Percentiles rank a stretch among this genome's conserved stretches.
phyloP scores from a whole-genome alignment of 2,329 filamentous ascomycete genomes.

The Talaromyces verruculosus region DNA sequence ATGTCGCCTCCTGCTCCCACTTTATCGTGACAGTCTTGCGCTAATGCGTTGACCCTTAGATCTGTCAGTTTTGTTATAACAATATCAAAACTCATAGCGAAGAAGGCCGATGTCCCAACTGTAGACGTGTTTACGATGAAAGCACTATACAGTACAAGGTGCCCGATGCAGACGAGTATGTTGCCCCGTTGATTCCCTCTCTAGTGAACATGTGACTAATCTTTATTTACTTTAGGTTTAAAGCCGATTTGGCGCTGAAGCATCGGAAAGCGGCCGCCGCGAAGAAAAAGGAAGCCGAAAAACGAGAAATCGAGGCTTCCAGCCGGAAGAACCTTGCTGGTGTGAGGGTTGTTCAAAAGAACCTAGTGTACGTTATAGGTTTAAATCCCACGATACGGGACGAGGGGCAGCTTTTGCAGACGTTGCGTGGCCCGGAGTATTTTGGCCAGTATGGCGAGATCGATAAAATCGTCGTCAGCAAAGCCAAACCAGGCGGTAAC shows the following conservation, averaged over 20 bases:
- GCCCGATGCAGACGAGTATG: conserved; percentile 90
- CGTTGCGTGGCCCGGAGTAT: conserved; percentile 84
- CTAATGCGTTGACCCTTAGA: conserved; percentile 55
- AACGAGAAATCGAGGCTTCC: conserved; percentile 91
- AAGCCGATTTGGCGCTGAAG: conserved; percentile 59
- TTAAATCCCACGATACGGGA: conserved; percentile 88
- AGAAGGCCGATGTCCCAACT: conserved; percentile 97
- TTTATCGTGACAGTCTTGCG: background rate
- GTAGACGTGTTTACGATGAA: conserved; percentile 91
- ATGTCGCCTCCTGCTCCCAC: background rate
- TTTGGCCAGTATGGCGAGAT: conserved; percentile 99
- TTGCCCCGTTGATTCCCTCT: conserved; percentile 26
- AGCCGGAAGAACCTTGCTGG: conserved; percentile 95
- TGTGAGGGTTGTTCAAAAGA: conserved; percentile 95
- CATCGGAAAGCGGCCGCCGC: conserved; percentile 89
- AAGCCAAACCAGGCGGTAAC: conserved; percentile 72
- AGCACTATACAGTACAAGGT: conserved; percentile 97
- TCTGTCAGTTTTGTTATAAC: conserved; percentile 99
- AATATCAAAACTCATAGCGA: conserved; percentile 94
- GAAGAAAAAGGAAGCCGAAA: conserved; percentile 92
- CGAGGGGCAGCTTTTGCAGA: conserved; percentile 81
- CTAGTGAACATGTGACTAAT: background rate
- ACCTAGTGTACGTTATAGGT: conserved; percentile 95
- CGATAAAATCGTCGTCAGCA: conserved; percentile 98
- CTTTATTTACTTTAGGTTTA: conserved; percentile 42